Conservation (phyloP, 306 rosid genomes). For the Carpinus viminea region DNA sequence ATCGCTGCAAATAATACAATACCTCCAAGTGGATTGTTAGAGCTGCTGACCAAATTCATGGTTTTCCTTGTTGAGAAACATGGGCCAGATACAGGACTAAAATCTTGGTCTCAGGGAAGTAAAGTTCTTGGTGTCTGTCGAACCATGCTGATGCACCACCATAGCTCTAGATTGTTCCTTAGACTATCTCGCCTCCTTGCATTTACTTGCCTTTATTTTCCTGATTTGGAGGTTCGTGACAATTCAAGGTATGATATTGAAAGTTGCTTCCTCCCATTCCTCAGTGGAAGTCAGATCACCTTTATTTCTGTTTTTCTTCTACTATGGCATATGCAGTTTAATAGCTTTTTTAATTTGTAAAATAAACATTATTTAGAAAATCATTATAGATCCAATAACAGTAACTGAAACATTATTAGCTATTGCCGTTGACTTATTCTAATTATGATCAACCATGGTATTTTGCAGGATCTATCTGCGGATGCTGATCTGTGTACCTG, state of each 20-base stretch:
- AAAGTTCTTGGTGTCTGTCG: conserved; percentile 90
- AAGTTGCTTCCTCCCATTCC: background rate
- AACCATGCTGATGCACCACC: conserved; percentile 85
- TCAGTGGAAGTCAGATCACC: background rate
- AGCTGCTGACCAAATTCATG: conserved; percentile 75
- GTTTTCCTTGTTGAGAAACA: conserved; percentile 83
- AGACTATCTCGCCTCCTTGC: conserved; percentile 78
- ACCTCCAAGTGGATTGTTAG: conserved; percentile 76
- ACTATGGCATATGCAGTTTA: background rate
- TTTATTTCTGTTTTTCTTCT: background rate
- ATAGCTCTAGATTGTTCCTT: conserved; percentile 83
- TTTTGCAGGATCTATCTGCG: conserved; percentile 89
- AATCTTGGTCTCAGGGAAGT: conserved; percentile 96
- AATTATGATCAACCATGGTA: background rate
- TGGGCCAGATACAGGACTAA: conserved; percentile 71
- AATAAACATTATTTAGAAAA: conserved; percentile 12
- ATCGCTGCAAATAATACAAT: conserved; percentile 79
- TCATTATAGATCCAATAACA: conserved; percentile 13
- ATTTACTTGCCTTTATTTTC: conserved; percentile 79
- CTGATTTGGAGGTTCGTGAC: conserved; percentile 96
- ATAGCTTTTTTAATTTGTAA: conserved; percentile 5
- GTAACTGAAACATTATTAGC: background rate
- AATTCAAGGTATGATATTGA: conserved; percentile 71
- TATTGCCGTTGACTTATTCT: background rate
- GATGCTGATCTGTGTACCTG: conserved; percentile 82